Base-by-base conservation (phyloP, 129 eudicot genomes). In the Deinandra increscens region DNA sequence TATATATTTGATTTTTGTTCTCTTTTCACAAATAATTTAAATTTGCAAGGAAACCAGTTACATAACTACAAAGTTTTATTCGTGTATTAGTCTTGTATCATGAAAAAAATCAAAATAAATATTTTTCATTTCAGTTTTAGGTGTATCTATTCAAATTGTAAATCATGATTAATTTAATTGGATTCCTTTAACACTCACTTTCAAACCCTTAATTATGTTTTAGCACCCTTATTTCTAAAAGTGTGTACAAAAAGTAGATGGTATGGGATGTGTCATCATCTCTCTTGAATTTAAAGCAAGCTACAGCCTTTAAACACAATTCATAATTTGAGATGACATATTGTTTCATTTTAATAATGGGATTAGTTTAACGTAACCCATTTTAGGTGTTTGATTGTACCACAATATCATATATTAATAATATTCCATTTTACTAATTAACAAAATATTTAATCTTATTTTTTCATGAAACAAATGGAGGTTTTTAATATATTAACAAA, bases 251-350 rank as follows among this genome's bases (percentile, higher is more conserved):
- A 74, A 74, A 56, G 72, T 26, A 3, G 59, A 65, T 41, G 72
- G 13, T 42, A 54, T 56, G 53, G 66, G 65, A 64, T 41, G 45
- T 9, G 66, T 64, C 66, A 74, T 64, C 64, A 74, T 53, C 45
- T 51, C 26, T 65, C 79, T 74, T 74, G 23, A 15, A 44, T 74
- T 74, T 64, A 20, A 74, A 74, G 79, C 65, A 74, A 74, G 44
- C 79, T 61, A 54, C 39, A 64, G 11, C 10, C 77, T 53, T 74
- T 43, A 65, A 74, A 41, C 72, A 65, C 54, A 64, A 74, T 74
- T 74, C 65, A 73, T 49, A 23, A 5, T 4, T 50, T 64, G 31
- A 74, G 65, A 64, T 74, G 71, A 51, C 72, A 74, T 17, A 51
- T 74, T 31, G 59, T 72, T 44, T 34, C 58, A 71, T 59, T 18